phyloP scores from a whole-genome alignment of 305 asterid genomes.

The Fraxinus velutina region DNA sequence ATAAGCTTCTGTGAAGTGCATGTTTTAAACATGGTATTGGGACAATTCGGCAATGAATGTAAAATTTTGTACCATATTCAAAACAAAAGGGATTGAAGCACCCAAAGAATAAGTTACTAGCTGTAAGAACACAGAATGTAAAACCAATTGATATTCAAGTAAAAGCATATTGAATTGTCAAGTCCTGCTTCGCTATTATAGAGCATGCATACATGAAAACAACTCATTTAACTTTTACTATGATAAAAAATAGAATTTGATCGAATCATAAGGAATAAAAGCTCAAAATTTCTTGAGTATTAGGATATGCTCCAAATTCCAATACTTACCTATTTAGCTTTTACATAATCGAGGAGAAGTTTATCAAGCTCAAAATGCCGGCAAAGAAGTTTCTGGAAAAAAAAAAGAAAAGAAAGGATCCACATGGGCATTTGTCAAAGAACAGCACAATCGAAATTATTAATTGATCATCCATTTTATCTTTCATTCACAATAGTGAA shows the following conservation, averaged over 20 bases:
- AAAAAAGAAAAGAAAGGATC: neutral
- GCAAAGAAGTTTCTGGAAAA: conserved; percentile 77
- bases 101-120: neutral
- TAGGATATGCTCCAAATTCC: conserved; percentile 8
- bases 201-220: conserved; percentile 1
- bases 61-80: neutral
- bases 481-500: neutral
- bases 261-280: neutral
- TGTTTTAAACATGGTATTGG: neutral
- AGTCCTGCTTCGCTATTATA: neutral
- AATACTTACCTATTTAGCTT: conserved; percentile 59
- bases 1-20: neutral
- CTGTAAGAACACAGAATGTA: neutral
- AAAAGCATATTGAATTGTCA: neutral
- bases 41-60: neutral
- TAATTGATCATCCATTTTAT: neutral
- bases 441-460: conserved; percentile 1
- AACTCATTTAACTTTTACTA: neutral
- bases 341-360: conserved; percentile 73
- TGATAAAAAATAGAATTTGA: neutral
- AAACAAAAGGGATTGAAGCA: neutral
- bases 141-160: neutral
- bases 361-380: conserved; percentile 92
- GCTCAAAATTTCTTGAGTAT: neutral
- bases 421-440: neutral